A percentile compares a stretch with the other conserved stretches of the same genome.
Evolutionary conservation across 2,329 filamentous ascomycete genomes (phyloP).

Genomic region (Drechslerella stenobrocha): DNA sequence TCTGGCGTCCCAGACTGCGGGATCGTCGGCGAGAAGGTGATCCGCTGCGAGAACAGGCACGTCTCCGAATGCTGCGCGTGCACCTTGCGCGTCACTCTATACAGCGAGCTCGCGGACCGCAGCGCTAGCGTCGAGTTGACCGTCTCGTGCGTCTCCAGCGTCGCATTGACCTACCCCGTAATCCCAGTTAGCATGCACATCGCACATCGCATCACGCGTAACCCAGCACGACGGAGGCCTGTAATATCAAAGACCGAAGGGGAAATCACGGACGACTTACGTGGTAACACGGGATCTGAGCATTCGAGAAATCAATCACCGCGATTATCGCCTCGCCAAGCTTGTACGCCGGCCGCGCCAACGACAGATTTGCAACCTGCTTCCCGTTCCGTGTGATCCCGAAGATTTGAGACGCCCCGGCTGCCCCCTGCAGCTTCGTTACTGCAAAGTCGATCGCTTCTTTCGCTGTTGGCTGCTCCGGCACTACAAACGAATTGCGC

Average conservation of each 20-base stretch:
- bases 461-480: conserved; percentile 68
- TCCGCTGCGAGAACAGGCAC: conserved; percentile 75
- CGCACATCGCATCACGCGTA: not conserved
- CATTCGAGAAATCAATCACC: conserved; percentile 77
- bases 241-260: conserved; percentile 1
- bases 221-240: too few species aligned
- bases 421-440: conserved; percentile 68
- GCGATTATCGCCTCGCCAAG: conserved; percentile 84
- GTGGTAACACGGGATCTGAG: conserved; percentile 80
- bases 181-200: conserved; percentile 6
- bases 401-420: conserved; percentile 60
- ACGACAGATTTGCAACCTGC: conserved; percentile 84
- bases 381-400: conserved; percentile 92
- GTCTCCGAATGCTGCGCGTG: conserved; percentile 79
- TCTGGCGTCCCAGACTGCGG: conserved; percentile 83
- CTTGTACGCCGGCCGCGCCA: conserved; percentile 84
- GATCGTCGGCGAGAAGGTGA: conserved; percentile 81
- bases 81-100: conserved; percentile 80
- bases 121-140: conserved; percentile 79
- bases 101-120: conserved; percentile 80
- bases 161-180: conserved; percentile 61
- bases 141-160: conserved; percentile 83
- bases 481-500: conserved; percentile 59
- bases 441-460: conserved; percentile 92
- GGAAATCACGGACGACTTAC: conserved; percentile 57